These are phyloP conservation scores for Hansenula sp. DNA, from an alignment of 1,139 yeast species.

Conservation along the genomic window DNA sequence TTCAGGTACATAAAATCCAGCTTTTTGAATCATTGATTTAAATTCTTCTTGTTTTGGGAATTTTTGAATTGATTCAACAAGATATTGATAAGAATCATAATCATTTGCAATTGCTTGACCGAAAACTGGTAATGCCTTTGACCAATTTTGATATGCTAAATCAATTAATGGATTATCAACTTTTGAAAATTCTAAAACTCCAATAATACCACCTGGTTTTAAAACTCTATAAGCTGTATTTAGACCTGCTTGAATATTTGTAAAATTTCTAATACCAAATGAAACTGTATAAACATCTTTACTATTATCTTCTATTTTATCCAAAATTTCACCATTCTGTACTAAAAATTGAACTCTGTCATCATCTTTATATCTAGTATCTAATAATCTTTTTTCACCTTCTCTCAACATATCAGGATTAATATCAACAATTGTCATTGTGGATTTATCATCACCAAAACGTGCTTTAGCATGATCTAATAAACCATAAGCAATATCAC, in stretches of 20 bases:
- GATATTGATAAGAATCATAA: conserved; percentile 90
- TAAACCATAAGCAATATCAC: conserved; percentile 95
- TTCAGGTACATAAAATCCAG: conserved; percentile 89
- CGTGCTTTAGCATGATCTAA: conserved; percentile 83
- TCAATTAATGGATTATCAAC: conserved; percentile 79
- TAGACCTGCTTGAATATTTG: conserved; percentile 89
- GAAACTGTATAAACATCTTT: conserved; percentile 96
- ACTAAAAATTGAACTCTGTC: conserved; percentile 74
- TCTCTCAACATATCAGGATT: conserved; percentile 94
- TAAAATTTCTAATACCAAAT: conserved; percentile 95
- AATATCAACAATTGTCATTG: conserved; percentile 92
- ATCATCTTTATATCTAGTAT: conserved; percentile 44
- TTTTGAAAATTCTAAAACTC: conserved; percentile 91
- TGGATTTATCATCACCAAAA: conserved; percentile 69
- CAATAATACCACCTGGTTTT: conserved; percentile 98
- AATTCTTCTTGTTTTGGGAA: conserved; percentile 93
- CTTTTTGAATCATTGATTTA: conserved; percentile 86
- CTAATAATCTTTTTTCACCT: conserved; percentile 70
- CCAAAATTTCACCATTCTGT: conserved; percentile 91
- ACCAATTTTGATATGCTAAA: conserved; percentile 78
- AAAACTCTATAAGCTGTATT: conserved; percentile 91
- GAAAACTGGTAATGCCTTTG: conserved; percentile 85
- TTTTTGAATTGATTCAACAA: conserved; percentile 87
- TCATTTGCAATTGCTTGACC: conserved; percentile 95
- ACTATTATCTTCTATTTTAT: conserved; percentile 76